Conservation (phyloP, 2,329 filamentous ascomycete species). For the Neofusicoccum umdonicola region DNA sequence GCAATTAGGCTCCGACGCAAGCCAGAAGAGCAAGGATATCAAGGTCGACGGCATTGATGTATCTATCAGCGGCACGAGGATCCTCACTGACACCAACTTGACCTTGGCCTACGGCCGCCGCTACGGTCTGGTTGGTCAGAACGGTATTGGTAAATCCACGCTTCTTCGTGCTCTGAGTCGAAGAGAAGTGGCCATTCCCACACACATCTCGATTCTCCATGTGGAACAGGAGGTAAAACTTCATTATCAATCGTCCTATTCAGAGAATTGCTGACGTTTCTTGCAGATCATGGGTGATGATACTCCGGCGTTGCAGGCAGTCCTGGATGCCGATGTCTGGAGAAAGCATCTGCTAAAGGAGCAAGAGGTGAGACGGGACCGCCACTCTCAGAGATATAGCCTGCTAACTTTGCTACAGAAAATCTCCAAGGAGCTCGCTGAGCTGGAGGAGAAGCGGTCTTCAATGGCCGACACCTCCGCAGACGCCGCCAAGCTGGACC, state of each 20-base stretch:
- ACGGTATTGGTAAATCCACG: conserved; percentile 90
- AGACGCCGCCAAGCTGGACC: conserved; percentile 81
- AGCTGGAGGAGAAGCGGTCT: conserved; percentile 73
- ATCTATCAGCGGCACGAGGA: conserved; percentile 82
- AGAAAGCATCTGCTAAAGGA: conserved; percentile 90
- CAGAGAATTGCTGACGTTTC: background rate
- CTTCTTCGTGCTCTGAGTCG: conserved; percentile 85
- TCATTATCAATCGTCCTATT: background rate
- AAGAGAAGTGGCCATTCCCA: conserved; percentile 91
- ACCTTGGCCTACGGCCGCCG: conserved; percentile 89
- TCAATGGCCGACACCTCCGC: conserved; percentile 87
- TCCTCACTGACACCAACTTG: conserved; percentile 84
- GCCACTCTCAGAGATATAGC: background rate
- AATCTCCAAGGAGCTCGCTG: conserved; percentile 71
- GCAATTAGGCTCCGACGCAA: conserved; percentile 70
- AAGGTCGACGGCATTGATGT: conserved; percentile 97
- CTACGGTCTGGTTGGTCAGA: conserved; percentile 97
- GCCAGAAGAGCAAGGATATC: conserved; percentile 92
- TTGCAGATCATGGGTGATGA: conserved; percentile 85
- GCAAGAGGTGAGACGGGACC: conserved; percentile 63
- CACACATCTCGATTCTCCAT: conserved; percentile 97
- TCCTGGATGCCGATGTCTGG: conserved; percentile 97
- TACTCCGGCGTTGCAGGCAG: conserved; percentile 89
- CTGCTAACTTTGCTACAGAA: conserved; percentile 49
- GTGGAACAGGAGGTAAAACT: conserved; percentile 84